phyloP scores from a whole-genome alignment of 805 yeast species.

The Metschnikowia continentalis region DNA sequence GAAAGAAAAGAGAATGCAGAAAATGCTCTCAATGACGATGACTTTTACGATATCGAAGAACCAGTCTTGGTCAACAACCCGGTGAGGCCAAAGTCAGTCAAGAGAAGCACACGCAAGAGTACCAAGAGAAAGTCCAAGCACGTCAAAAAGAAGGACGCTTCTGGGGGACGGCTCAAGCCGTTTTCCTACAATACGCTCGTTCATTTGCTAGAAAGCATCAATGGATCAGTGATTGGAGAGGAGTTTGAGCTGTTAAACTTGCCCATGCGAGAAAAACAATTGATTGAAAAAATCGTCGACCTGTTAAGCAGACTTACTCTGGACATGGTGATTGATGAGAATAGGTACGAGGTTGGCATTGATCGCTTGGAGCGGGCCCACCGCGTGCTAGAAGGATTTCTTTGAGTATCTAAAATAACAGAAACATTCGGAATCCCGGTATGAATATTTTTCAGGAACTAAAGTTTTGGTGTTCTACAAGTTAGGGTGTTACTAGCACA shows the following conservation, averaged over 20 bases:
- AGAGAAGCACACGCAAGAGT: slow-evolving; percentile 13
- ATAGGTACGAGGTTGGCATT: slow-evolving; percentile 75
- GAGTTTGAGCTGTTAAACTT: slow-evolving; percentile 72
- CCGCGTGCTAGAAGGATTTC: slow-evolving; percentile 78
- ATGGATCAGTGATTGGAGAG: slow-evolving; percentile 59
- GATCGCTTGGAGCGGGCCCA: slow-evolving; percentile 77
- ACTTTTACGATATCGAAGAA: slow-evolving; percentile 35
- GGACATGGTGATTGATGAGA: slow-evolving; percentile 84
- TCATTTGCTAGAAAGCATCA: slow-evolving; percentile 50
- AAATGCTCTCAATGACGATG: slow-evolving; percentile 19
- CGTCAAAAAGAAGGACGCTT: slow-evolving; percentile 6
- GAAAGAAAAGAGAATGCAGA: background rate
- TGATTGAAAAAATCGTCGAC: slow-evolving; percentile 82
- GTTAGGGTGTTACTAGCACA: too few relatives aligned
- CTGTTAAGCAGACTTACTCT: slow-evolving; percentile 81
- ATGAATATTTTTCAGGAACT: too few relatives aligned
- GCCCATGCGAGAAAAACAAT: slow-evolving; percentile 69
- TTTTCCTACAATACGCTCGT: slow-evolving; percentile 45
- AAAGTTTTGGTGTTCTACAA: too few relatives aligned
- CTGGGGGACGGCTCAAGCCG: slow-evolving; percentile 26
- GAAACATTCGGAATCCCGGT: too few relatives aligned
- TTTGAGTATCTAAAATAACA: slow-evolving; percentile 14
- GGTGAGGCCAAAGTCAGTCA: slow-evolving; percentile 31
- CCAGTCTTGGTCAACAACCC: slow-evolving; percentile 32
- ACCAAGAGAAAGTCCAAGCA: slow-evolving; percentile 20